Conservation (phyloP, 768 basidiomycete genomes). For the Boletus rufocinnamomeus region DNA sequence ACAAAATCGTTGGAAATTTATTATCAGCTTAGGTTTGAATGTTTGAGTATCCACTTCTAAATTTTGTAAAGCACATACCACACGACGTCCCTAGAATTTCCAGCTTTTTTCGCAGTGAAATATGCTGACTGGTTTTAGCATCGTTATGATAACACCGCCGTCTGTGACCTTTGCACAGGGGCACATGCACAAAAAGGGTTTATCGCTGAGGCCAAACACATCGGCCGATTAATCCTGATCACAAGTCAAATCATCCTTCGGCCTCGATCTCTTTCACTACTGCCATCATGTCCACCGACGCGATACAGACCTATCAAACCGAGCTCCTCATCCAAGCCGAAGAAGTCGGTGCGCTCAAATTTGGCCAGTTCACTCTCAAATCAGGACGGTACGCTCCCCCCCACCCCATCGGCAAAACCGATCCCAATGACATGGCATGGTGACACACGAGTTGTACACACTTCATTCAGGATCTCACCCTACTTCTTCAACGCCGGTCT, state of each 20-base stretch:
- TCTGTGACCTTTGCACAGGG: background rate
- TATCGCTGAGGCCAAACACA: background rate
- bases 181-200: constrained; percentile 7
- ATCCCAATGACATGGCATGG: background rate
- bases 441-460: background rate
- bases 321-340: constrained; percentile 71
- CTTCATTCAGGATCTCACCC: constrained; percentile 67
- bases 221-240: background rate
- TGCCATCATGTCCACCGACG: constrained; percentile 22
- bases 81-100: too few species aligned
- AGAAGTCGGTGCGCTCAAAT: constrained; percentile 75
- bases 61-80: too few species aligned
- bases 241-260: background rate
- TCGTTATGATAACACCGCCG: too few species aligned
- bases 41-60: too few species aligned
- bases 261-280: background rate
- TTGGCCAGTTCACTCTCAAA: constrained; percentile 92
- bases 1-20: too few species aligned
- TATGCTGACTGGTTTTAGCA: too few species aligned
- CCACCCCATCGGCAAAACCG: background rate
- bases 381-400: constrained; percentile 77
- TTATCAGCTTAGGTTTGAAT: too few species aligned
- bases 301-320: constrained; percentile 52
- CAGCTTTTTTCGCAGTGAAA: too few species aligned
- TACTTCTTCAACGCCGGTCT: constrained; percentile 98